A percentile compares a stretch with the other conserved stretches of the same genome.
phyloP scores from a whole-genome alignment of 1,139 yeast genomes.

The Yamadazyma kanchanaburiensis region DNA sequence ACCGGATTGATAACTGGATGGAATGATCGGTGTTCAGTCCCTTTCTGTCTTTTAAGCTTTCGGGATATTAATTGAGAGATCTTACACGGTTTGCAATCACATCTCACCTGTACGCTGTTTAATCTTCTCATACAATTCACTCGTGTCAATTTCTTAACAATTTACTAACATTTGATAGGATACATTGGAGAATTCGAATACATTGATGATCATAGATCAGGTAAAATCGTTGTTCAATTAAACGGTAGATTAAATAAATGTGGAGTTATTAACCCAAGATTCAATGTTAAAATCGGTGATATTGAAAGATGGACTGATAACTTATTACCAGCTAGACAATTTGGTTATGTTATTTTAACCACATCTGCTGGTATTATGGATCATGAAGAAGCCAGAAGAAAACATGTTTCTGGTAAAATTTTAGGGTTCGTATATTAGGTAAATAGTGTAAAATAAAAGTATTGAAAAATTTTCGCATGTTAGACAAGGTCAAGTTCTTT shows the following conservation, averaged over 20 bases:
- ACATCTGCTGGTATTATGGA: constrained; percentile 99
- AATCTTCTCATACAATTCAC: constrained; percentile 66
- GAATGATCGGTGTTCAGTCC: constrained; percentile 84
- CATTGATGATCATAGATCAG: constrained; percentile 99
- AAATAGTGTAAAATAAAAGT: background rate
- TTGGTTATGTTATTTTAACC: constrained; percentile 94
- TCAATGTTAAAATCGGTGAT: constrained; percentile 89
- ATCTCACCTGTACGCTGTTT: constrained; percentile 45
- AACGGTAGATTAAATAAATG: constrained; percentile 98
- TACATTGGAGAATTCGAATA: constrained; percentile 99
- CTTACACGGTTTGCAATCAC: constrained; percentile 61
- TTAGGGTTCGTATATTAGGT: constrained; percentile 90
- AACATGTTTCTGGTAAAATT: constrained; percentile 98
- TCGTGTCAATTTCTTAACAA: background rate
- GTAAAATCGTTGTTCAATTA: constrained; percentile 93
- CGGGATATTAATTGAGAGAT: constrained; percentile 75
- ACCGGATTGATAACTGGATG: constrained; percentile 98
- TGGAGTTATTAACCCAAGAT: constrained; percentile 98
- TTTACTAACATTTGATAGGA: constrained; percentile 14
- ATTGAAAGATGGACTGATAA: constrained; percentile 98
- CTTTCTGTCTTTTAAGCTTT: constrained; percentile 97
- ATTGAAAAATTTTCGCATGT: constrained; percentile 5
- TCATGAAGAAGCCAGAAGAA: constrained; percentile 99
- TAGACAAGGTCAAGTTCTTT: constrained; percentile 27
- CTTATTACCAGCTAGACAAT: constrained; percentile 98